These are phyloP conservation scores for Remersonia thermophila DNA, from an alignment of 2,329 filamentous ascomycete genomes.

Conservation along the genomic window DNA sequence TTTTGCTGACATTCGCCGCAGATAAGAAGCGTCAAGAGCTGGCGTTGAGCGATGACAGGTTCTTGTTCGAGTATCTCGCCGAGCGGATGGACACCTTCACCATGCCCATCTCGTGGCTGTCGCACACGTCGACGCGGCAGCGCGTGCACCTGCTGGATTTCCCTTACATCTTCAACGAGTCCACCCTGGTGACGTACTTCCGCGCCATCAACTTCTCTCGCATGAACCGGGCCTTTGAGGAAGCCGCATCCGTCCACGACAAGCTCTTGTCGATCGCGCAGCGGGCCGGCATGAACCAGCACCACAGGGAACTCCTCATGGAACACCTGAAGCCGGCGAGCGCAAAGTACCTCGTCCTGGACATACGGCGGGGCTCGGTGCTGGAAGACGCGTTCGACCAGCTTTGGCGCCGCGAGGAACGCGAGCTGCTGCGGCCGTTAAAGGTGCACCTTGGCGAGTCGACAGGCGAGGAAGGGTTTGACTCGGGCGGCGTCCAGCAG, in stretches of 20 bases:
- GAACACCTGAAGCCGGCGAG: conserved; percentile 54
- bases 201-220: conserved; percentile 74
- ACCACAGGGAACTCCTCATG: conserved; percentile 49
- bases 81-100: conserved; percentile 64
- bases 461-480: conserved; percentile 74
- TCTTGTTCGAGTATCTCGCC: conserved; percentile 62
- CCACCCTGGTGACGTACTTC: conserved; percentile 69
- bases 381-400: conserved; percentile 71
- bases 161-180: conserved; percentile 64
- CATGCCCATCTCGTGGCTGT: conserved; percentile 61
- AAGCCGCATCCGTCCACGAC: conserved; percentile 45
- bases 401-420: conserved; percentile 72
- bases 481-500: conserved; percentile 90
- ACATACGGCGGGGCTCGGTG: conserved; percentile 54
- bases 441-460: conserved; percentile 81
- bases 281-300: conserved; percentile 40
- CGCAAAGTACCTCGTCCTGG: conserved; percentile 57
- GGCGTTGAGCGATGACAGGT: conserved; percentile 55
- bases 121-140: conserved; percentile 47
- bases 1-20: conserved; percentile 18
- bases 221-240: conserved; percentile 72
- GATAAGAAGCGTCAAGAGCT: conserved; percentile 52
- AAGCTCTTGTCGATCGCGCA: conserved; percentile 45
- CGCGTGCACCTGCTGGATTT: conserved; percentile 66
- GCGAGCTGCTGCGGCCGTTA: conserved; percentile 71